Evolutionary conservation across 768 basidiomycete species (phyloP), one percentile per base, ranked within the genome.

Genomic region (Gloeophyllum trabeum): DNA sequence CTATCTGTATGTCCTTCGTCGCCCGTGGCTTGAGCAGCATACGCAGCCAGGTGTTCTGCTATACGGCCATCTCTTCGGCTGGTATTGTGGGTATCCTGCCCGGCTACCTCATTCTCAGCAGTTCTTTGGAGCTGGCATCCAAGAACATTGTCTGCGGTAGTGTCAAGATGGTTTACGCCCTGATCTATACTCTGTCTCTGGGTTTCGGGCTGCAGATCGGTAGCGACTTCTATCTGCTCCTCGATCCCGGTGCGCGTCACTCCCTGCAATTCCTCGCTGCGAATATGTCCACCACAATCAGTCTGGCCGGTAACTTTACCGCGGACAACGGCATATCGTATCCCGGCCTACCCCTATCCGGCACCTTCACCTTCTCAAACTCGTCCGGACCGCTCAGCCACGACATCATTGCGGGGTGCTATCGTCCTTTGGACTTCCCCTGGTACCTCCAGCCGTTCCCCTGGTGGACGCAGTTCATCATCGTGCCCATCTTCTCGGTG

Each of bases 381-480:
- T 53, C 66, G 10, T 64, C 77, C 24, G 61, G 66, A n/a, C 51
- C 63, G 32, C 61, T 60, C 23, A 49, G 64, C 44, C 55, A 63
- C 41, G 60, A 80, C 53, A 73, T 82, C 50, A 46, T 70, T 43
- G 61, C 69, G 7, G 83, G 82, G 24, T 93, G 90, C 55, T 83
- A 76, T 49, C 79, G 90, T 6, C 76, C 79, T 6, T 52, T 67
- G 4, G 55, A 54, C 21, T 76, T 75, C 60, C 65, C 77, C 18
- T 91, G 88, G 87, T 88, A 72, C 55, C 73, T 82, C n/a, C 84
- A 80, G 51, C 74, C 79, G 2, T 85, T 87, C 61, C 90, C 90
- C 1, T 64, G 68, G 48, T 90, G 85, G 83, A 75, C 79, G 7
- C 65, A 76, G 42, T 78, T 84, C 57, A 50, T 85, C 50, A 81